These are phyloP conservation scores for Globisporangium rhizosaccharum DNA, from an alignment of 352 stramenopile species.

Conservation along the genomic window DNA sequence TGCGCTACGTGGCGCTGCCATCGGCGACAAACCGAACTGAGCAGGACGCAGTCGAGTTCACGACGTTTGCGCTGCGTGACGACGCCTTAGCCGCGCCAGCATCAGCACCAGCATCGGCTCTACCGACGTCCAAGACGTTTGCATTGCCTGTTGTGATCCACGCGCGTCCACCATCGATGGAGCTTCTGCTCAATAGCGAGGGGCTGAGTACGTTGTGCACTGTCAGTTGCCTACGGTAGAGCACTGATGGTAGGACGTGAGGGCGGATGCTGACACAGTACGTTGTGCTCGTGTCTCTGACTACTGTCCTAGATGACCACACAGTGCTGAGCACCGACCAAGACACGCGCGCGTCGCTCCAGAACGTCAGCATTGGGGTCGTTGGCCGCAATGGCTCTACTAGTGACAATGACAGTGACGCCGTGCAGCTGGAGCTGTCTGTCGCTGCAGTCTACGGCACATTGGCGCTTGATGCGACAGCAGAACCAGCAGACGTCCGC, in stretches of 20 bases:
- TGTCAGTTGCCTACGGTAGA: no score
- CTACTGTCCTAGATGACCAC: not conserved
- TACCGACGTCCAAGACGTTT: not conserved
- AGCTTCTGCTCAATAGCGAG: not conserved
- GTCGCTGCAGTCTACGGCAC: constrained; percentile 9
- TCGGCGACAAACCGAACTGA: not conserved
- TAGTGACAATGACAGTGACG: not conserved
- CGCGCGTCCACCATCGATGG: constrained; percentile 1
- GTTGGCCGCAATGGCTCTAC: not conserved
- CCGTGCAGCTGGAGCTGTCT: constrained; percentile 3
- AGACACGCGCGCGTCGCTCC: constrained; percentile 3
- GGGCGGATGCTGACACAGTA: no score
- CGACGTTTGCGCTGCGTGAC: constrained; percentile 3
- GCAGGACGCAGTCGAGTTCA: constrained; percentile 3
- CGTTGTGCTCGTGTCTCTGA: not conserved
- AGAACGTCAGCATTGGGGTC: constrained; percentile 6
- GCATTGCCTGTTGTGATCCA: constrained; percentile 1
- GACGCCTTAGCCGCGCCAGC: not conserved
- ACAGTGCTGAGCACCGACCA: not conserved
- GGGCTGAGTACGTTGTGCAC: constrained; percentile 3
- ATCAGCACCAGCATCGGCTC: not conserved
- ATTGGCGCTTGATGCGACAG: not conserved
- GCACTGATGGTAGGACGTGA: no score
- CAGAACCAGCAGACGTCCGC: not conserved
- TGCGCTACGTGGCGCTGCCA: constrained; percentile 4